These are phyloP conservation scores for Herpotrichia juniperi DNA, from an alignment of 2,329 filamentous ascomycete species.

Conservation along the genomic window DNA sequence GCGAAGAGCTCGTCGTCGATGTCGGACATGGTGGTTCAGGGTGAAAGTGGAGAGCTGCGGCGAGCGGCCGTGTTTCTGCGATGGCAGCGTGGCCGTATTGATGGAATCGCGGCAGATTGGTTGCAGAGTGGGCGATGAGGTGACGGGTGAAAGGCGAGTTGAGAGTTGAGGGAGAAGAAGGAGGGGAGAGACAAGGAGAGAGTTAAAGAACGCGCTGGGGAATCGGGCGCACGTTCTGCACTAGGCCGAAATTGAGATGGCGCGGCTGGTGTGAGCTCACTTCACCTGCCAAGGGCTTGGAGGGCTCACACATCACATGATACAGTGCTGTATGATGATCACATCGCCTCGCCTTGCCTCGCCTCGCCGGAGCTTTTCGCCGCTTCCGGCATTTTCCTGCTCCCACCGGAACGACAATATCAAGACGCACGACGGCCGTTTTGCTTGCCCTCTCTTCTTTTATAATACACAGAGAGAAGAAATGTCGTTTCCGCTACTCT, in stretches of 20 bases:
- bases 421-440: neutral
- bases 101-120: neutral
- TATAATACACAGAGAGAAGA: neutral
- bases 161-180: neutral
- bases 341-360: neutral
- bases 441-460: constrained; percentile 5
- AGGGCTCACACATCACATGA: neutral
- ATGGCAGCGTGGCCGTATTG: neutral
- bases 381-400: neutral
- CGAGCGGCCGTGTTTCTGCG: neutral
- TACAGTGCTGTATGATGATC: neutral
- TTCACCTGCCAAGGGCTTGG: neutral
- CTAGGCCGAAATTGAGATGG: neutral
- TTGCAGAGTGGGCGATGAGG: neutral
- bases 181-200: neutral
- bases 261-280: neutral
- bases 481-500: constrained; percentile 25
- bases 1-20: constrained; percentile 93
- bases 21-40: constrained; percentile 65
- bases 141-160: neutral
- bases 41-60: neutral
- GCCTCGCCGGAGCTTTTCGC: no score
- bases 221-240: neutral
- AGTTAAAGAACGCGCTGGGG: neutral
- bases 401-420: neutral